A percentile compares a stretch with the other conserved stretches of the same genome.
phyloP scores from a whole-genome alignment of 23 red algal genomes.

The Gracilaria domingensis region DNA sequence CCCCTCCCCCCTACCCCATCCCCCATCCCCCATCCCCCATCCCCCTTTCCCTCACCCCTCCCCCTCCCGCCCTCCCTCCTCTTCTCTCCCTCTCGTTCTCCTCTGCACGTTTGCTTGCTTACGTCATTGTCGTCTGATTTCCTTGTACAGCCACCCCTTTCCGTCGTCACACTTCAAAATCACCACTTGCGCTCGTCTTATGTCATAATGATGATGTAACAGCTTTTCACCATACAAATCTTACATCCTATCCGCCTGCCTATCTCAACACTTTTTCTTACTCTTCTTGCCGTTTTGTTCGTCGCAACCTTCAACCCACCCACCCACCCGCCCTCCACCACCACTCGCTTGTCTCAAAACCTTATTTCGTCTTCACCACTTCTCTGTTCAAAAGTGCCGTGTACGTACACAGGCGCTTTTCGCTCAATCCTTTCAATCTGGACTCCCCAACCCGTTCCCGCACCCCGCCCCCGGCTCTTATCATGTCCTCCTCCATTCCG shows the following conservation, averaged over 20 bases:
- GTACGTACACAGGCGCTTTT: constrained; percentile 7
- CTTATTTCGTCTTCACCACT: neutral
- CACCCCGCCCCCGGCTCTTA: constrained; percentile 31
- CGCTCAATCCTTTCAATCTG: constrained; percentile 27
- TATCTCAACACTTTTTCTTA: neutral
- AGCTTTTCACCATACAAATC: constrained; percentile 41
- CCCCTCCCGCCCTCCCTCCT: neutral
- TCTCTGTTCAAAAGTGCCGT: neutral
- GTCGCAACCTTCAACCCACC: neutral
- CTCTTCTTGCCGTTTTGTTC: neutral
- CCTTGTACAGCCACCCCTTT: neutral
- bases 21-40: neutral
- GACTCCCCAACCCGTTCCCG: constrained; percentile 42
- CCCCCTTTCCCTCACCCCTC: neutral
- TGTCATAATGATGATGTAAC: constrained; percentile 39
- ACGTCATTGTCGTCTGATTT: constrained; percentile 12
- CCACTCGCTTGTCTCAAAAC: constrained; percentile 6
- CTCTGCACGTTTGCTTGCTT: neutral
- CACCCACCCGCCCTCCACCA: too few relatives aligned
- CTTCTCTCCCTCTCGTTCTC: neutral
- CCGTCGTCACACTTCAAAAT: constrained; percentile 4
- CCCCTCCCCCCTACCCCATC: neutral
- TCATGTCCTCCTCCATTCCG: constrained; percentile 55
- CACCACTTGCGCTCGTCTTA: neutral
- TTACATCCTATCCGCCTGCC: neutral